Percentiles rank a stretch among this genome's conserved stretches.
phyloP scores from a whole-genome alignment of 768 basidiomycete species.

The Leucosporidium scottii region DNA sequence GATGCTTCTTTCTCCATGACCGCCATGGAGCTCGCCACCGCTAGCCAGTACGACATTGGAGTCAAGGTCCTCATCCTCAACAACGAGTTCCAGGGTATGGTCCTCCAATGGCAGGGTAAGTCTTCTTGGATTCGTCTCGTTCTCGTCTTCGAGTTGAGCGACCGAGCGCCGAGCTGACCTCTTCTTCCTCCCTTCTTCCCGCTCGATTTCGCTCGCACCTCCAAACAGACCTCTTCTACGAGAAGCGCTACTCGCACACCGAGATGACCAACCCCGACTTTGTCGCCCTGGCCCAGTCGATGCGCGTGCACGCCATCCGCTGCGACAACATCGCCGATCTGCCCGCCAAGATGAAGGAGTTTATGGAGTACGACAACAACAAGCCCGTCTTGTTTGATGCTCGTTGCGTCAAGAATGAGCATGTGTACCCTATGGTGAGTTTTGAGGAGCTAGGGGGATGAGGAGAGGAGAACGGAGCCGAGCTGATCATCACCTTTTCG shows the following conservation, averaged over 20 bases:
- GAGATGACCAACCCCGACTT: slow-evolving; percentile 94
- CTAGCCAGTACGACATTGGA: slow-evolving; percentile 81
- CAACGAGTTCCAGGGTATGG: slow-evolving; percentile 65
- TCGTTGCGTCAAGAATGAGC: slow-evolving; percentile 53
- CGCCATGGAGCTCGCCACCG: slow-evolving; percentile 96
- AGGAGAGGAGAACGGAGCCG: not conserved
- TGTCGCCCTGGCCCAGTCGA: slow-evolving; percentile 75
- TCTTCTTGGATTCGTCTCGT: slow-evolving; percentile 3
- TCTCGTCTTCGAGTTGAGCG: not conserved
- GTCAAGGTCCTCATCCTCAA: slow-evolving; percentile 58
- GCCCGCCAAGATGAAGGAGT: slow-evolving; percentile 95
- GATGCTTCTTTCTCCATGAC: slow-evolving; percentile 99
- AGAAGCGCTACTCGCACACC: slow-evolving; percentile 92
- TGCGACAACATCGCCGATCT: slow-evolving; percentile 65
- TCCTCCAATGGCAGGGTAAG: slow-evolving; percentile 94
- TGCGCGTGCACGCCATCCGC: slow-evolving; percentile 86
- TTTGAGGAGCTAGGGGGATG: not conserved
- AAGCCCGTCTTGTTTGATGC: slow-evolving; percentile 90
- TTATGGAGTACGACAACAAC: slow-evolving; percentile 82
- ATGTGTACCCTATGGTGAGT: slow-evolving; percentile 16
- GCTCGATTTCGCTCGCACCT: not conserved
- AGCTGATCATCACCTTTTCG: not conserved
- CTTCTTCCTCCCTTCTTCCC: slow-evolving; percentile 14
- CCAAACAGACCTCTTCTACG: slow-evolving; percentile 88
- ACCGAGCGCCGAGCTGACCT: no score